Evolutionary conservation across 23 red algal species (phyloP).

Genomic region (Agarophyton chilense): DNA sequence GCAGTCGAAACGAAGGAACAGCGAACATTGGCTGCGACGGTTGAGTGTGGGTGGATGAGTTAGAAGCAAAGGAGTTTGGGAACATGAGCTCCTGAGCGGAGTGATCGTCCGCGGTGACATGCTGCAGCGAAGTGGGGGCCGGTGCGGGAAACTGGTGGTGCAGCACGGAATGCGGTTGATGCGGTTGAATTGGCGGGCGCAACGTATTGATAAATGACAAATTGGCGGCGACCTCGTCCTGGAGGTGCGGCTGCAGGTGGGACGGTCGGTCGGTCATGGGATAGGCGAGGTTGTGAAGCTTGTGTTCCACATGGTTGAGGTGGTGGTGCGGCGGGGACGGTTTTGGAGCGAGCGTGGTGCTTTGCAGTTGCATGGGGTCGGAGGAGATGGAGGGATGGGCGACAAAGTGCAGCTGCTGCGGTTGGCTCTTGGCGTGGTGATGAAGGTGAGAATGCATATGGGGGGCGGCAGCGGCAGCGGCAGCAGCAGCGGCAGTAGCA

Average conservation of each 20-base stretch:
- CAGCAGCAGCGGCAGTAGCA: too few relatives aligned
- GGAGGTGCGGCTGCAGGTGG: background rate
- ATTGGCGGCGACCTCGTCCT: background rate
- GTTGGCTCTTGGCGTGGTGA: background rate
- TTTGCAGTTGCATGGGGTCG: background rate
- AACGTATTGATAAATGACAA: background rate
- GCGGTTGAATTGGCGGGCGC: slow-evolving; percentile 1
- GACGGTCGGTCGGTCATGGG: background rate
- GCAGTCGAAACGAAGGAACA: slow-evolving; percentile 10
- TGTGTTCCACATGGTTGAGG: background rate
- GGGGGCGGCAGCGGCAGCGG: background rate
- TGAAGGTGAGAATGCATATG: background rate
- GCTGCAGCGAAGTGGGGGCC: background rate
- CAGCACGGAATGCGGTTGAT: background rate
- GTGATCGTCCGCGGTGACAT: background rate
- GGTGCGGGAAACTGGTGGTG: background rate
- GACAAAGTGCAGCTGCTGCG: background rate
- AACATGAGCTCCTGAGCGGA: background rate
- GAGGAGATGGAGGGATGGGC: background rate
- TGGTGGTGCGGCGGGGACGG: background rate
- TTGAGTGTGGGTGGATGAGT: background rate
- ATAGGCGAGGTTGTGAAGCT: background rate
- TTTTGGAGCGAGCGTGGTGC: background rate
- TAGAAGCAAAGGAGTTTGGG: slow-evolving; percentile 12
- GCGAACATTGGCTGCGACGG: slow-evolving; percentile 16